Conservation (phyloP, 73 alveolate genomes). For the Stentor roeselii region DNA sequence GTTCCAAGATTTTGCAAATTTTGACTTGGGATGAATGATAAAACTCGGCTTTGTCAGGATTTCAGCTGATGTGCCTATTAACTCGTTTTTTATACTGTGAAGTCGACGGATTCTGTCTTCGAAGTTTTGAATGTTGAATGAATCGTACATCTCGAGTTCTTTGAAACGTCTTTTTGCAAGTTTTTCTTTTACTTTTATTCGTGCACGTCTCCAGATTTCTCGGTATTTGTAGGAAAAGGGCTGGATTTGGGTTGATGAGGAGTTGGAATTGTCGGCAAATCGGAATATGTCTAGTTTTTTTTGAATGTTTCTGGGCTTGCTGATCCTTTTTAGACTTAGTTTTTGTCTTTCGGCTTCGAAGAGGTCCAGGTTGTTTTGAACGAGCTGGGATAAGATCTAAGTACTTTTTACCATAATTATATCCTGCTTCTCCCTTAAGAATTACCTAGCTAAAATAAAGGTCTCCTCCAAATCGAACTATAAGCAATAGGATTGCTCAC, state of each 20-base stretch:
- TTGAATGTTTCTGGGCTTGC: not conserved
- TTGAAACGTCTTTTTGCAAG: not conserved
- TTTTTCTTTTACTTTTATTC: constrained; percentile 24
- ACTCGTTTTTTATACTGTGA: not conserved
- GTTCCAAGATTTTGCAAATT: constrained; percentile 51
- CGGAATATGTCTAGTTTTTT: not conserved
- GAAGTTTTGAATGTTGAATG: not conserved
- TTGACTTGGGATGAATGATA: constrained; percentile 53
- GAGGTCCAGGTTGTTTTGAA: no score
- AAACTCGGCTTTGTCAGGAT: constrained; percentile 2
- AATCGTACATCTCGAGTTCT: not conserved
- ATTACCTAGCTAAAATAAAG: not conserved
- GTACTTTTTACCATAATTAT: no score
- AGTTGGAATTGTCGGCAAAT: not conserved
- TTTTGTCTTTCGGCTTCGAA: not conserved
- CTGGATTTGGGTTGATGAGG: not conserved
- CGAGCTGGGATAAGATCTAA: no score
- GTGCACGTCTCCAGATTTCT: constrained; percentile 9
- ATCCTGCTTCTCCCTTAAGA: no score
- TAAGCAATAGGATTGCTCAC: no score
- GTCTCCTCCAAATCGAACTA: not conserved
- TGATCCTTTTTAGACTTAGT: not conserved
- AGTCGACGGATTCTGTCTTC: not conserved
- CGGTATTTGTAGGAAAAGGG: not conserved
- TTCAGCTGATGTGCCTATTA: not conserved